Percentiles rank a stretch among this genome's conserved stretches.
Conservation (phyloP, 1,284 basidiomycete species). For the Apiotrichum sp. region DNA sequence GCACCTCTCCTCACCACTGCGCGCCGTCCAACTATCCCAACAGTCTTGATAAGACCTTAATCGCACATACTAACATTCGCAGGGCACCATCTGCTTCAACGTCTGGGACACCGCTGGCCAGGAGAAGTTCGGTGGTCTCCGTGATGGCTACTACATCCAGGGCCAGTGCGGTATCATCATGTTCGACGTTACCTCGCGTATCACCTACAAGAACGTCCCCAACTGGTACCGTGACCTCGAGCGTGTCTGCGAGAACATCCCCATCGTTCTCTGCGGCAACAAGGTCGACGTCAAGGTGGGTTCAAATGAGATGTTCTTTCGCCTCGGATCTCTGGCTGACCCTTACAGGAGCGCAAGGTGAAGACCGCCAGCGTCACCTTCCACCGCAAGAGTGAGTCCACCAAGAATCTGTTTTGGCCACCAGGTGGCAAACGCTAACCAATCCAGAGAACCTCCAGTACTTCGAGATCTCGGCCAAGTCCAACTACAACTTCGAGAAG, state of each 20-base stretch:
- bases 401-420: constrained; percentile 5
- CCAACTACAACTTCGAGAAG: constrained; percentile 99
- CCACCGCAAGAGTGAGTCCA: constrained; percentile 98
- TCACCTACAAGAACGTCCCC: constrained; percentile 99
- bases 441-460: constrained; percentile 85
- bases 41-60: no score
- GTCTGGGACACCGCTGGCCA: constrained; percentile 99
- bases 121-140: constrained; percentile 98
- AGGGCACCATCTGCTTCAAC: constrained; percentile 96
- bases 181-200: constrained; percentile 99
- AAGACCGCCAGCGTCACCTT: constrained; percentile 98
- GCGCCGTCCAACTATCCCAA: no score
- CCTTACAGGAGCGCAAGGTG: constrained; percentile 83
- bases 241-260: constrained; percentile 99
- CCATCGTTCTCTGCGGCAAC: constrained; percentile 98
- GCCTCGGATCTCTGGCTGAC: neutral
- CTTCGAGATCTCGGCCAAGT: constrained; percentile 99
- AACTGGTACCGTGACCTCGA: constrained; percentile 99
- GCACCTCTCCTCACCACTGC: no score
- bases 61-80: neutral
- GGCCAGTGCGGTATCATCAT: constrained; percentile 99
- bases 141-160: constrained; percentile 97
- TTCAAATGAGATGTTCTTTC: constrained; percentile 54
- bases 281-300: constrained; percentile 90
- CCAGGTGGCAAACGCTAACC: constrained; percentile 1